phyloP scores from a whole-genome alignment of 2,329 filamentous ascomycete species.

The Blumeriella jaapii region DNA sequence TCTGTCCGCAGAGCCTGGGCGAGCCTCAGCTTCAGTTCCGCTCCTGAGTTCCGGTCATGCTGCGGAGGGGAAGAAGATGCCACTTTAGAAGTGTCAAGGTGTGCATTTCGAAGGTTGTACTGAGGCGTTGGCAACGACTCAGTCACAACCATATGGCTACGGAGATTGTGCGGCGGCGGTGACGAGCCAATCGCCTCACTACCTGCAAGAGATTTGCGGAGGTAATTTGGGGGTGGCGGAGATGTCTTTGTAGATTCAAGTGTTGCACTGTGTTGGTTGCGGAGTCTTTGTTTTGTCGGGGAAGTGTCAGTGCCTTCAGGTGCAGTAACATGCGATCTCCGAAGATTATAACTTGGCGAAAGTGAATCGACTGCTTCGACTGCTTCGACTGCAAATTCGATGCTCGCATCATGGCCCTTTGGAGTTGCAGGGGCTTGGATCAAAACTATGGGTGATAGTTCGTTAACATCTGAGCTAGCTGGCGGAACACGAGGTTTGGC shows the following conservation, averaged over 20 bases:
- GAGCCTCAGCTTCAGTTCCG: conserved; percentile 20
- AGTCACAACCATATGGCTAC: not conserved
- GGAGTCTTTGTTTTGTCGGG: conserved; percentile 2
- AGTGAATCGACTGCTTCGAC: not conserved
- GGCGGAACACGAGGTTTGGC: conserved; percentile 1
- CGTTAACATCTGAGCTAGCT: conserved; percentile 7
- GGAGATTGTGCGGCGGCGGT: conserved; percentile 4
- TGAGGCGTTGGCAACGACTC: conserved; percentile 2
- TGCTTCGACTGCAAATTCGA: conserved; percentile 20
- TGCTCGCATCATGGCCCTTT: conserved; percentile 24
- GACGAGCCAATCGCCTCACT: not conserved
- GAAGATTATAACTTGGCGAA: conserved; percentile 12
- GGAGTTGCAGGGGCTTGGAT: conserved; percentile 15
- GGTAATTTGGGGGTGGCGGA: conserved; percentile 1
- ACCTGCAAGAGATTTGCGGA: not conserved
- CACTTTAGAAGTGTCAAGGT: not conserved
- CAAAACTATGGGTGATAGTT: conserved; percentile 14
- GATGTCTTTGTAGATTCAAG: conserved; percentile 1
- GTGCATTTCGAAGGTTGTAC: conserved; percentile 4
- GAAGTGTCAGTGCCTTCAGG: too few species aligned
- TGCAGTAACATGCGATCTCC: conserved; percentile 11
- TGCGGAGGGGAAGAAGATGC: conserved; percentile 1
- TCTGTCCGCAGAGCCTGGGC: conserved; percentile 26
- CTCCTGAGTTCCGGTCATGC: conserved; percentile 15
- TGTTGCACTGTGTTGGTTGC: too few species aligned